A percentile compares a stretch with the other conserved stretches of the same genome.
phyloP scores from a whole-genome alignment of 2,329 filamentous ascomycete genomes.

The Chrysoporthe cubensis region DNA sequence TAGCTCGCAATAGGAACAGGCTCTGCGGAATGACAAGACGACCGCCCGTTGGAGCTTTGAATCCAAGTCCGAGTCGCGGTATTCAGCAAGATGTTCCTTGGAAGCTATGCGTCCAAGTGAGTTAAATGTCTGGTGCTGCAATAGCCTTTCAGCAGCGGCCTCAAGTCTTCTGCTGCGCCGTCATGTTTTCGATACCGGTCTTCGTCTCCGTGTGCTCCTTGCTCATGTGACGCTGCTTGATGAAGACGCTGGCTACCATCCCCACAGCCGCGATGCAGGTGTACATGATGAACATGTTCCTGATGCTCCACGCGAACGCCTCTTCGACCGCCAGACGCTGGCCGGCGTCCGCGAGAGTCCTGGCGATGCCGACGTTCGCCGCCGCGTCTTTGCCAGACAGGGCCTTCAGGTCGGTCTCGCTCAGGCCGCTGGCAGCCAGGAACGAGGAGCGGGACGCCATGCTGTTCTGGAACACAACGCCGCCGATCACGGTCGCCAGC shows the following conservation, averaged over 20 bases:
- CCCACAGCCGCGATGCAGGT: slow-evolving; percentile 46
- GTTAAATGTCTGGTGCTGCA: not conserved
- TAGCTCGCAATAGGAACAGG: not conserved
- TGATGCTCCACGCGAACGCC: slow-evolving; percentile 53
- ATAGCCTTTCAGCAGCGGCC: not conserved
- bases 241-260: slow-evolving; percentile 47
- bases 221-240: slow-evolving; percentile 48
- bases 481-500: slow-evolving; percentile 58
- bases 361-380: slow-evolving; percentile 50
- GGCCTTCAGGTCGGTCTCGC: slow-evolving; percentile 36
- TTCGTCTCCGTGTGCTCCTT: slow-evolving; percentile 55
- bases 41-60: not conserved
- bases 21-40: not conserved
- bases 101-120: not conserved
- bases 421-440: slow-evolving; percentile 31
- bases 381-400: slow-evolving; percentile 48
- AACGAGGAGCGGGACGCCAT: slow-evolving; percentile 30
- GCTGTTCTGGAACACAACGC: slow-evolving; percentile 31
- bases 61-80: not conserved
- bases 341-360: slow-evolving; percentile 40
- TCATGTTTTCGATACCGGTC: slow-evolving; percentile 47
- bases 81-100: not conserved
- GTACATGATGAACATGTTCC: slow-evolving; percentile 54
- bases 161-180: slow-evolving; percentile 16
- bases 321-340: slow-evolving; percentile 46